phyloP scores from a whole-genome alignment of 352 stramenopile species.

The Globisporangium alternatum region DNA sequence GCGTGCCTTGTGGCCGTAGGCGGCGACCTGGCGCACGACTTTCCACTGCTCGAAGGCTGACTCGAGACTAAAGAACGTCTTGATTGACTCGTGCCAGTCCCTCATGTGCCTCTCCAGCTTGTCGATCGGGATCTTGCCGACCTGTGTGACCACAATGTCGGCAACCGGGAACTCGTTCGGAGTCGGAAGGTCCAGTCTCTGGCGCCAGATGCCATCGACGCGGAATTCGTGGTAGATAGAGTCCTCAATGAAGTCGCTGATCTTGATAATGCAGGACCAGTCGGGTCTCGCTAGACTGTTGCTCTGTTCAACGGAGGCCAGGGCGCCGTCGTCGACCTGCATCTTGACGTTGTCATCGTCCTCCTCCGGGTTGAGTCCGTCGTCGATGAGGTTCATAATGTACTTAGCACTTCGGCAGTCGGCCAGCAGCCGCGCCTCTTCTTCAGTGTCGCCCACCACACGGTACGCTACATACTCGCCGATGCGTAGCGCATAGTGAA shows the following conservation, averaged over 20 bases:
- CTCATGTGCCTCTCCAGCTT: constrained; percentile 40
- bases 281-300: constrained; percentile 16
- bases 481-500: constrained; percentile 40
- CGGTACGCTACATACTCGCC: constrained; percentile 45
- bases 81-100: constrained; percentile 37
- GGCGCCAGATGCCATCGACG: constrained; percentile 54
- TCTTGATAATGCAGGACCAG: constrained; percentile 50
- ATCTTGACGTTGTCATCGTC: constrained; percentile 39
- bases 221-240: constrained; percentile 43
- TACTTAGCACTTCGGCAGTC: constrained; percentile 58
- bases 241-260: constrained; percentile 50
- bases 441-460: constrained; percentile 46
- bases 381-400: constrained; percentile 70
- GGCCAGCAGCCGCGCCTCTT: constrained; percentile 43
- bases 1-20: constrained; percentile 70
- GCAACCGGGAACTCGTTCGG: constrained; percentile 24
- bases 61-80: constrained; percentile 61
- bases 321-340: constrained; percentile 22
- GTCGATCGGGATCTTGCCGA: constrained; percentile 36
- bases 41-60: constrained; percentile 71
- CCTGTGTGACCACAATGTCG: constrained; percentile 38
- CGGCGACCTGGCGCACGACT: constrained; percentile 60
- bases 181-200: background rate
- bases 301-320: background rate
- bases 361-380: constrained; percentile 48